phyloP scores from a whole-genome alignment of 2,329 filamentous ascomycete genomes.

The Penicillium brasilianum region DNA sequence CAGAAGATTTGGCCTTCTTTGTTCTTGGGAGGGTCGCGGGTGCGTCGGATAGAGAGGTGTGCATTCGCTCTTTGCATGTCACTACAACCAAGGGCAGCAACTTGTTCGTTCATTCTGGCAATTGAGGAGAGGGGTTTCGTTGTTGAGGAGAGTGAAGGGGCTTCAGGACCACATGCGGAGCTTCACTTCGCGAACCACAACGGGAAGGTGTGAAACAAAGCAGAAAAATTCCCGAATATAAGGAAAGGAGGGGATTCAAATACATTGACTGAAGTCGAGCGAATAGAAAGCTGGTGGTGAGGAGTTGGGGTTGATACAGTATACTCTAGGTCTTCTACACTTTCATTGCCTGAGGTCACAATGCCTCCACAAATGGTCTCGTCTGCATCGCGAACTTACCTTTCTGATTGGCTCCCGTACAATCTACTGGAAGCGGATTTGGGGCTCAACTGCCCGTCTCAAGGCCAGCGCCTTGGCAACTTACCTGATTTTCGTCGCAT shows the following conservation, averaged over 20 bases:
- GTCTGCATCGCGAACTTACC: background rate
- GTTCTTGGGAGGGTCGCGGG: slow-evolving; percentile 64
- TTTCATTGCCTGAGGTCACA: background rate
- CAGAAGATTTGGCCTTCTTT: slow-evolving; percentile 78
- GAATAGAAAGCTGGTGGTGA: background rate
- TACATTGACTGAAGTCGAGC: background rate
- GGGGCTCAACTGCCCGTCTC: background rate
- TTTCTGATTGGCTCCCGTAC: background rate
- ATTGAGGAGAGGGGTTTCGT: slow-evolving; percentile 40
- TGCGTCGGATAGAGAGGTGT: slow-evolving; percentile 49
- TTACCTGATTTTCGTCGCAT: background rate
- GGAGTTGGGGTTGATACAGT: background rate
- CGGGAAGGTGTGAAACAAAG: background rate
- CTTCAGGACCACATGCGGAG: slow-evolving; percentile 40
- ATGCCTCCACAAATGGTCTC: background rate
- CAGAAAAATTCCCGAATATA: background rate
- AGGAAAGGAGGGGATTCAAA: slow-evolving; percentile 1
- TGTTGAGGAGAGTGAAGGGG: slow-evolving; percentile 41
- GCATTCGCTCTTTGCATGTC: slow-evolving; percentile 43
- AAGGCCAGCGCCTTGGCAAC: slow-evolving; percentile 4
- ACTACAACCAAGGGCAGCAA: slow-evolving; percentile 32
- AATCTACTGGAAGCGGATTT: background rate
- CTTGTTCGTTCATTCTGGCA: slow-evolving; percentile 44
- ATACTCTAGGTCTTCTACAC: background rate
- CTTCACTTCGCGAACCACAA: slow-evolving; percentile 48